Base-by-base conservation (phyloP, 2,329 filamentous ascomycete species). In the Exophiala viscosa region DNA sequence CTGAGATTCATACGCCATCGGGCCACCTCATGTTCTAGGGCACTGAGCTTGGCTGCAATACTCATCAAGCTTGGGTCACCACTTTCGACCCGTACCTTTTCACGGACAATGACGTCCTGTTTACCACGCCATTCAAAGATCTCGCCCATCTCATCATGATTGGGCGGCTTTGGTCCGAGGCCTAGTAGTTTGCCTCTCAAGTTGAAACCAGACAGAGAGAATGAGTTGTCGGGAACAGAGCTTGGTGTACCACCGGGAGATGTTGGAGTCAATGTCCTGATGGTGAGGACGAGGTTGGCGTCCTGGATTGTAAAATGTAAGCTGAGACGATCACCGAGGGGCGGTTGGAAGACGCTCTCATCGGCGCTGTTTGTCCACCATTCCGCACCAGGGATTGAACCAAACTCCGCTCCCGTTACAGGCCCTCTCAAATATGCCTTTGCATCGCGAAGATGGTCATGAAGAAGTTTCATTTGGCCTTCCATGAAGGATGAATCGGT, bases 51-150 rank as follows among this genome's bases (percentile, higher is more conserved):
- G 4, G 90, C 86, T 68, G 88, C 86, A 32, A 93, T 77, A 33
- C 88, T 86, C 67, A 96, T 84, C 59, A 96, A 68, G 62, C 84
- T 91, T 1, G 92, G 92, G 68, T 97, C 91, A 50, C 90, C 88
- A 64, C 84, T 92, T 69, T 96, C 91, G 1, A 96, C 86, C 36
- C 87, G 80, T 3, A 96, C 82, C 73, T 96, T 96, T 68, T 96
- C 92, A 61, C 86, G 84, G 41, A 97, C 92, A 59, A 83, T 86
- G 2, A 96, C 90, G 56, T 93, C 84, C 50, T 83, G 78, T 3
- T 81, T 80, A 11, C 73, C 75, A 33, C 52, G 55, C 70, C 80
- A 96, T 3, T 74, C 76, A 68, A 95, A 96, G 0, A 87, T 74
- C 34, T 84, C 80, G 55, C 92, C 87, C 58, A 85, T 84, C 70